Conservation (phyloP, 805 yeast species). For the Cyberlindnera euphorbiae region DNA sequence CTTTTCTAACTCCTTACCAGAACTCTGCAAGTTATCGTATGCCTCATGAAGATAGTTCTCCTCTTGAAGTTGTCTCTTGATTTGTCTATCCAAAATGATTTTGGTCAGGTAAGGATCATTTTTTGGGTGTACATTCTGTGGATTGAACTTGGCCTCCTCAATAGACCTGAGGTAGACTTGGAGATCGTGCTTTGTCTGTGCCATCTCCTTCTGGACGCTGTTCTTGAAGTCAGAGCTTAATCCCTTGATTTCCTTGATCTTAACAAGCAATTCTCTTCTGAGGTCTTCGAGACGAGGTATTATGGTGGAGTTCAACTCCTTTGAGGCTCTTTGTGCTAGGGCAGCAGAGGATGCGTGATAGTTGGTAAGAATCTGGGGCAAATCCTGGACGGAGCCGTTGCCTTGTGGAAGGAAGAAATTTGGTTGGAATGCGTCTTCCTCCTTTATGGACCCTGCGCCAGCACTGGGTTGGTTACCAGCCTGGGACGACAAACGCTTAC, state of each 20-base stretch:
- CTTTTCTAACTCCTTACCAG: conserved; percentile 84
- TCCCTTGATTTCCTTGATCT: conserved; percentile 82
- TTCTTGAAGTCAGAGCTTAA: conserved; percentile 82
- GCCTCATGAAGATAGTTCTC: conserved; percentile 89
- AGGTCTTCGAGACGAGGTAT: conserved; percentile 66
- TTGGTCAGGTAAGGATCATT: conserved; percentile 83
- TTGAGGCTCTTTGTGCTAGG: conserved; percentile 52
- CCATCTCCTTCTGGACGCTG: conserved; percentile 63
- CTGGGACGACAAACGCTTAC: conserved; percentile 4
- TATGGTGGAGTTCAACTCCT: conserved; percentile 55
- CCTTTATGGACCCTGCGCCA: conserved; percentile 20
- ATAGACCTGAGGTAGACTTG: conserved; percentile 53
- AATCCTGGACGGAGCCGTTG: conserved; percentile 74
- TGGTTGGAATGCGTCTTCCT: conserved; percentile 13
- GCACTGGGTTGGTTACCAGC: too few relatives aligned
- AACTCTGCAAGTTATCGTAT: conserved; percentile 74
- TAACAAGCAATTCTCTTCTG: conserved; percentile 70
- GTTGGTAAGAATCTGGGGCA: conserved; percentile 66
- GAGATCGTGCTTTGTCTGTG: conserved; percentile 56
- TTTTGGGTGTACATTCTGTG: conserved; percentile 43
- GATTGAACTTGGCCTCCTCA: conserved; percentile 50
- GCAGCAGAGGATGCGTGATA: conserved; percentile 59
- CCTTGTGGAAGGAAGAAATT: conserved; percentile 73
- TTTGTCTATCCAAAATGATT: conserved; percentile 65
- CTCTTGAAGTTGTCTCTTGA: conserved; percentile 72